Conservation (phyloP, 345 rosid species). For the Carallia pectinifolia region DNA sequence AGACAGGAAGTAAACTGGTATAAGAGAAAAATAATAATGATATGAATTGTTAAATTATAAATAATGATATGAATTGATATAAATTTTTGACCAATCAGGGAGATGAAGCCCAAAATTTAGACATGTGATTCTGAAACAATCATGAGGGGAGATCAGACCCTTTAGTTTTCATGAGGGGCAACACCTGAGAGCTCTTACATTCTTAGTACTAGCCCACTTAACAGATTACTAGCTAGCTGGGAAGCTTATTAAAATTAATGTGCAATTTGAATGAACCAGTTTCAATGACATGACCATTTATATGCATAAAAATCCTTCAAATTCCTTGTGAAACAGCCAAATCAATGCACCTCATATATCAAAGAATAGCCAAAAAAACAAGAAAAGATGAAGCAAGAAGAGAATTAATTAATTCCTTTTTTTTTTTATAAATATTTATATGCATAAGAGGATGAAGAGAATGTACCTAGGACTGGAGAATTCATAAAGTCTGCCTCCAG, state of each 20-base stretch:
- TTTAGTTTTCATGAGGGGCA: constrained; percentile 7
- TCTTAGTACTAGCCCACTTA: constrained; percentile 5
- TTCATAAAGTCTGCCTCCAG: constrained; percentile 78
- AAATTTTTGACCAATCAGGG: neutral
- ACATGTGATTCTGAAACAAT: constrained; percentile 14
- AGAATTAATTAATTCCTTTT: neutral
- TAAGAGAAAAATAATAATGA: too few relatives aligned
- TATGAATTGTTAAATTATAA: too few relatives aligned
- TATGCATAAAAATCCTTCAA: neutral
- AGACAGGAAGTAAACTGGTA: too few relatives aligned
- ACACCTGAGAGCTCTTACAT: constrained; percentile 14
- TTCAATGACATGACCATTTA: neutral
- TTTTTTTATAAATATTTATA: neutral
- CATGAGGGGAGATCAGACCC: constrained; percentile 15
- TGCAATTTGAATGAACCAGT: neutral
- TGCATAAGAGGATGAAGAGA: neutral
- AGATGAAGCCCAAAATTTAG: constrained; percentile 10
- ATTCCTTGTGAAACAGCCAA: neutral
- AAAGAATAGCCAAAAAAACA: neutral
- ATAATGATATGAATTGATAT: too few relatives aligned
- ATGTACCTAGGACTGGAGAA: constrained; percentile 66
- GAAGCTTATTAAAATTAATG: neutral
- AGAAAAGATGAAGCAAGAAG: neutral
- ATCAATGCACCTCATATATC: neutral
- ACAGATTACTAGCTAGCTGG: neutral